phyloP scores from a whole-genome alignment of 306 rosid species.

The Dryas alaskensis region DNA sequence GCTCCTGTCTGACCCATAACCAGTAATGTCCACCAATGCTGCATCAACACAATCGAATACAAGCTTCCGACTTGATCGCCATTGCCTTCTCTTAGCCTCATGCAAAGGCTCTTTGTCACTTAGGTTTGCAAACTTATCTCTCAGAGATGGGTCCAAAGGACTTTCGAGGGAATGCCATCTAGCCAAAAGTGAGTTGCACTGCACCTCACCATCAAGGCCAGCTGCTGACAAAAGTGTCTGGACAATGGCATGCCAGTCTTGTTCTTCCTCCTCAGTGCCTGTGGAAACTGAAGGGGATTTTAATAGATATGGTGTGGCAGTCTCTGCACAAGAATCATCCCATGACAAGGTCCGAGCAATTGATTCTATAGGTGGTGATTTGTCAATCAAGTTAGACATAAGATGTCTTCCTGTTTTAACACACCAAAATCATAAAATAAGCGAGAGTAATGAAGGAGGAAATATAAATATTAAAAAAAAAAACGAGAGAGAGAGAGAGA shows the following conservation, averaged over 20 bases:
- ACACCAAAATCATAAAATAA: constrained; percentile 11
- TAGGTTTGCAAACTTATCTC: constrained; percentile 57
- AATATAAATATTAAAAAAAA: neutral
- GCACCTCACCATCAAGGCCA: constrained; percentile 53
- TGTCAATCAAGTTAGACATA: constrained; percentile 85
- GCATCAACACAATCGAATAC: constrained; percentile 70
- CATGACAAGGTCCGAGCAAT: constrained; percentile 76
- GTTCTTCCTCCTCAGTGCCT: constrained; percentile 51
- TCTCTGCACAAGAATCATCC: constrained; percentile 62
- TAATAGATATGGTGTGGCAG: constrained; percentile 43
- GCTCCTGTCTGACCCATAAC: constrained; percentile 39
- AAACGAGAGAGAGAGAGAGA: constrained; percentile 18
- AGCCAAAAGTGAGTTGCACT: constrained; percentile 32
- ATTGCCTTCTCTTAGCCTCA: constrained; percentile 71
- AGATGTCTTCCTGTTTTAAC: constrained; percentile 43
- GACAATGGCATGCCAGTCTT: constrained; percentile 60
- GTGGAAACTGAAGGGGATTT: constrained; percentile 51
- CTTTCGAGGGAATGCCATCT: constrained; percentile 71
- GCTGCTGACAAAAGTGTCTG: constrained; percentile 62
- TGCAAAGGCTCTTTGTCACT: constrained; percentile 52
- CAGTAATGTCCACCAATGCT: constrained; percentile 53
- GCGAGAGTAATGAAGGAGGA: constrained; percentile 1
- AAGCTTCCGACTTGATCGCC: constrained; percentile 68
- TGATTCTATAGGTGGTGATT: constrained; percentile 94
- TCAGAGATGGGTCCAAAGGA: constrained; percentile 78